Conservation (phyloP, 1,284 basidiomycete genomes). For the Tylopilus sp. region DNA sequence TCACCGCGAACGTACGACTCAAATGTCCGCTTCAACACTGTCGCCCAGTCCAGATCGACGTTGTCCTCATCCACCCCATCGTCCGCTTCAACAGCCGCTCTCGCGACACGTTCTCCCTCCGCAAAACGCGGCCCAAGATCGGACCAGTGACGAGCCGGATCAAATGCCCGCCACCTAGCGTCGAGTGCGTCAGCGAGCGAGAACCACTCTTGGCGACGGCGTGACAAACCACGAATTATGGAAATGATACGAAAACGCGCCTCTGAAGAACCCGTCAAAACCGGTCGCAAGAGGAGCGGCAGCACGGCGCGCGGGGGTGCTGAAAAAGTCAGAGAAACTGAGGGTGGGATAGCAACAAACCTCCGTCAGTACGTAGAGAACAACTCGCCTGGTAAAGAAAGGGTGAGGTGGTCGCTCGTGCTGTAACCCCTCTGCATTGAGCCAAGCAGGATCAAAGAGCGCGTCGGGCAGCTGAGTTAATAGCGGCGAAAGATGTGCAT, state of each 20-base stretch:
- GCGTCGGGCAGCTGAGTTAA: conserved; percentile 73
- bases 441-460: conserved; percentile 81
- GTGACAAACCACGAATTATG: conserved; percentile 68
- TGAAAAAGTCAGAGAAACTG: conserved; percentile 66
- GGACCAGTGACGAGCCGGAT: conserved; percentile 64
- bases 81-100: conserved; percentile 29
- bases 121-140: conserved; percentile 64
- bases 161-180: conserved; percentile 67
- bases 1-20: conserved; percentile 72
- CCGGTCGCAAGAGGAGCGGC: conserved; percentile 74
- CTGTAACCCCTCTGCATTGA: conserved; percentile 78
- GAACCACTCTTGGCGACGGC: neutral
- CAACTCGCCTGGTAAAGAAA: conserved; percentile 66
- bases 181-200: neutral
- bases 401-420: conserved; percentile 78
- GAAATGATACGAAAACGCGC: conserved; percentile 81
- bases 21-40: conserved; percentile 77
- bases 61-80: conserved; percentile 37
- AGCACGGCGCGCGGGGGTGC: conserved; percentile 60
- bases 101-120: conserved; percentile 50
- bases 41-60: conserved; percentile 69
- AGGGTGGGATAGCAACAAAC: conserved; percentile 37
- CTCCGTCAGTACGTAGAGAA: conserved; percentile 21
- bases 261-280: conserved; percentile 81
- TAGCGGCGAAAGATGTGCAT: conserved; percentile 65